phyloP scores from a whole-genome alignment of 345 rosid species.

The Acer yangbiense region DNA sequence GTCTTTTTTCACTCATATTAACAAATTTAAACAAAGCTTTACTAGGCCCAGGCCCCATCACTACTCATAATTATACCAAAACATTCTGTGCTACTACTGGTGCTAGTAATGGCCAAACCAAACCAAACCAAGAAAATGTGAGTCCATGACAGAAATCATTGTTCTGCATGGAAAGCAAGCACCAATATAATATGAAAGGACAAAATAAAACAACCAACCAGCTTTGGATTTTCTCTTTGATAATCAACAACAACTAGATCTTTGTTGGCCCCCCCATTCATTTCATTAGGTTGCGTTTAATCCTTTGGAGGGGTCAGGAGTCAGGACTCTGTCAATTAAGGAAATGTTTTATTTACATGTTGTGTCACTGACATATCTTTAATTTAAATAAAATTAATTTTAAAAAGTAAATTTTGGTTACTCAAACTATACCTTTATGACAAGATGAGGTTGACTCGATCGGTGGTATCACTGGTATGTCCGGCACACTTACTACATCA shows the following conservation, averaged over 20 bases:
- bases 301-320: neutral
- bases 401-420: too few relatives aligned
- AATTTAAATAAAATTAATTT: too few relatives aligned
- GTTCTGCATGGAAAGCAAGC: constrained; percentile 5
- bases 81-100: neutral
- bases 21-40: neutral
- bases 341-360: too few relatives aligned
- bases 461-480: too few relatives aligned
- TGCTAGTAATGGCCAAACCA: neutral
- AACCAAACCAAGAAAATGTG: neutral
- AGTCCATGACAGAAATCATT: neutral
- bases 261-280: constrained; percentile 2
- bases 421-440: too few relatives aligned
- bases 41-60: neutral
- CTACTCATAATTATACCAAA: neutral
- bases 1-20: too few relatives aligned
- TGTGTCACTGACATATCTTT: neutral
- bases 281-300: neutral
- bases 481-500: too few relatives aligned
- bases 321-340: too few relatives aligned
- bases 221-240: constrained; percentile 8
- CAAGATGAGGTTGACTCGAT: too few relatives aligned
- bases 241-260: neutral
- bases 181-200: neutral
- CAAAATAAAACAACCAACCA: neutral